phyloP scores from a whole-genome alignment of 1,139 yeast genomes.

The Geotrichum reessii region DNA sequence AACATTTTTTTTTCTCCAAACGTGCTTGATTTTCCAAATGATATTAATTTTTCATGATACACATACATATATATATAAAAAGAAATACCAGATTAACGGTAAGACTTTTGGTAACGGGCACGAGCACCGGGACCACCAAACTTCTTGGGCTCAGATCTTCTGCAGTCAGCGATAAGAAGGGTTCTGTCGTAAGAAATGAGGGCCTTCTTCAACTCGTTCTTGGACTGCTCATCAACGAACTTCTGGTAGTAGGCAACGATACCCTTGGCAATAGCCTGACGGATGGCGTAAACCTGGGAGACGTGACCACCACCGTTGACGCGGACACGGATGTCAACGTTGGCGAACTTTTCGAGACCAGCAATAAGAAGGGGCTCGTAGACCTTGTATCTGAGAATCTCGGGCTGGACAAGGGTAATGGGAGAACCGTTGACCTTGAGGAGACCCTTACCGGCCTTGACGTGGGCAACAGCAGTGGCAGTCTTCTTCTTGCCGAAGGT shows the following conservation, averaged over 20 bases:
- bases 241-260: constrained; percentile 99
- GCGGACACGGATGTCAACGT: constrained; percentile 97
- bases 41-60: not conserved
- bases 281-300: constrained; percentile 98
- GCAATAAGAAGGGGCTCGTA: constrained; percentile 98
- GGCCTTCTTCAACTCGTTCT: constrained; percentile 98
- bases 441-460: constrained; percentile 98
- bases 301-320: constrained; percentile 99
- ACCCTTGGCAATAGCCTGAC: constrained; percentile 99
- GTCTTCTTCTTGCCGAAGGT: constrained; percentile 99
- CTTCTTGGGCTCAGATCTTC: constrained; percentile 99
- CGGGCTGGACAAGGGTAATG: constrained; percentile 98
- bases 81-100: constrained; percentile 65
- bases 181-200: constrained; percentile 98
- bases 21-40: not conserved
- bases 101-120: constrained; percentile 99
- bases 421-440: constrained; percentile 99
- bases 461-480: constrained; percentile 99
- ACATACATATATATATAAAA: not conserved
- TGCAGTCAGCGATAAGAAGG: constrained; percentile 97
- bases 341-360: constrained; percentile 98
- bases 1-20: not conserved
- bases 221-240: constrained; percentile 98
- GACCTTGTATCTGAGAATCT: constrained; percentile 97
- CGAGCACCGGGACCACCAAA: constrained; percentile 99